Evolutionary conservation across 2,329 filamentous ascomycete genomes (phyloP).

Genomic region (Hirsutella rhossiliensis): DNA sequence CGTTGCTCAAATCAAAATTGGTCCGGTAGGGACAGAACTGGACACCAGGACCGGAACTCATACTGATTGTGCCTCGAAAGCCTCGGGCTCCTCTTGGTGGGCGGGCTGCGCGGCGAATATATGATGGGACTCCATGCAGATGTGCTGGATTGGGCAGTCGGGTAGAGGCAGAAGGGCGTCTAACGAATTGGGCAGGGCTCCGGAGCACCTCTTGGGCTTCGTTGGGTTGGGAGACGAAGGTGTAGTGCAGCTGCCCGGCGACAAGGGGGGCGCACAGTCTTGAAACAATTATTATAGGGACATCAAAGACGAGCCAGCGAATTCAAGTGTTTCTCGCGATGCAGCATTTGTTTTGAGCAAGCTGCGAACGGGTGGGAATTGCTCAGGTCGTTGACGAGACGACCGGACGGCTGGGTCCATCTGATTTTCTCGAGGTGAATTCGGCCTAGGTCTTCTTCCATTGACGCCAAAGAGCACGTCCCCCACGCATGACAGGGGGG

Average conservation of each 20-base stretch:
- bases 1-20: conserved; percentile 22
- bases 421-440: background rate
- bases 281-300: background rate
- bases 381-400: conserved; percentile 15
- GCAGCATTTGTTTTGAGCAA: background rate
- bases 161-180: conserved; percentile 17
- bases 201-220: conserved; percentile 8
- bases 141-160: conserved; percentile 18
- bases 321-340: background rate
- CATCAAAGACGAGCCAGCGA: conserved; percentile 7
- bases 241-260: conserved; percentile 2
- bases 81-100: conserved; percentile 8
- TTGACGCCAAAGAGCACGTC: background rate
- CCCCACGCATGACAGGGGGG: conserved; percentile 1
- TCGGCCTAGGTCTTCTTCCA: background rate
- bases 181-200: conserved; percentile 1
- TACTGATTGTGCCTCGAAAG: conserved; percentile 24
- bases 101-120: conserved; percentile 17
- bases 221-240: conserved; percentile 4
- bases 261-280: background rate
- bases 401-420: conserved; percentile 5
- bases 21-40: conserved; percentile 27
- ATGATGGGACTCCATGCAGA: conserved; percentile 21
- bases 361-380: conserved; percentile 18
- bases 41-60: conserved; percentile 24